phyloP scores from a whole-genome alignment of 192 early-diverging fungal species.

The Phycomyces blakesleeanus region DNA sequence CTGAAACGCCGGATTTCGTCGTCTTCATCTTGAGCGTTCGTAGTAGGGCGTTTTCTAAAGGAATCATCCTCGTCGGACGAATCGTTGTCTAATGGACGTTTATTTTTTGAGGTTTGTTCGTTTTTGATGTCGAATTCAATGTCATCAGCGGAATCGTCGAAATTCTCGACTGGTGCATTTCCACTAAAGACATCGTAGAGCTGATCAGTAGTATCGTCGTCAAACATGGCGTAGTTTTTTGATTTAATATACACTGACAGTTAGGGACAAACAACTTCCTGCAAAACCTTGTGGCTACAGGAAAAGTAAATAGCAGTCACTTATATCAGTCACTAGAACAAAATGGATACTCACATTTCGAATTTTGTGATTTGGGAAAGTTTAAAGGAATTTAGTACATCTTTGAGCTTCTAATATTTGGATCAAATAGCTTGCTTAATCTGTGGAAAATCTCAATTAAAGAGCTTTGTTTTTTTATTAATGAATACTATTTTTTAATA shows the following conservation, averaged over 20 bases:
- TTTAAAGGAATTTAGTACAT: too few relatives aligned
- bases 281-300: background rate
- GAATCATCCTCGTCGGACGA: slow-evolving; percentile 1
- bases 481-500: too few relatives aligned
- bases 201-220: slow-evolving; percentile 24
- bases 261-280: slow-evolving; percentile 1
- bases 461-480: too few relatives aligned
- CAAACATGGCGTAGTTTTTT: slow-evolving; percentile 24
- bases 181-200: slow-evolving; percentile 30
- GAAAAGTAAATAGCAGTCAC: slow-evolving; percentile 5
- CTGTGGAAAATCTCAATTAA: too few relatives aligned
- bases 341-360: background rate
- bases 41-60: background rate
- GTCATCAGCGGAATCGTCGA: slow-evolving; percentile 13
- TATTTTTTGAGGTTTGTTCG: background rate
- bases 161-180: slow-evolving; percentile 2
- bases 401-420: too few relatives aligned
- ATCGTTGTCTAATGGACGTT: background rate
- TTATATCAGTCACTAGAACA: background rate
- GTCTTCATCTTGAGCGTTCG: background rate
- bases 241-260: background rate
- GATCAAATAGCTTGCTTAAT: too few relatives aligned
- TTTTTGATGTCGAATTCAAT: background rate
- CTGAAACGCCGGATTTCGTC: background rate
- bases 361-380: too few relatives aligned